Percentiles rank a stretch among this genome's conserved stretches.
phyloP scores from a whole-genome alignment of 202 grass and related monocot genomes.

The Carex sylvatica region DNA sequence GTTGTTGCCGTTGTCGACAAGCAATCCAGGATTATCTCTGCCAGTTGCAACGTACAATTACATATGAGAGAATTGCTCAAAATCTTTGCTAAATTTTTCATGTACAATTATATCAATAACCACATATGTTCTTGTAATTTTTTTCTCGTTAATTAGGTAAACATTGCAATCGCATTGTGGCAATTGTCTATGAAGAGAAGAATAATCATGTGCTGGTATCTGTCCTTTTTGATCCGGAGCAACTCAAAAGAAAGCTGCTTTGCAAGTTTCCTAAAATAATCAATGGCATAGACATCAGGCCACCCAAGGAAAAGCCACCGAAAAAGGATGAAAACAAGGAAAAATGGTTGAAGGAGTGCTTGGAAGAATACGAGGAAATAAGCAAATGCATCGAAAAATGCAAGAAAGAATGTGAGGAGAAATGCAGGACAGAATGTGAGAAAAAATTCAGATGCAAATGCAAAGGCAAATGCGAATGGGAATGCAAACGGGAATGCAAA shows the following conservation, averaged over 20 bases:
- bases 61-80: not conserved
- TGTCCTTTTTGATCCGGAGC: not conserved
- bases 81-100: not conserved
- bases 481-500: not conserved
- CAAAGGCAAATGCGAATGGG: not conserved
- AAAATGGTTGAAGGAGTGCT: not conserved
- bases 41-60: slow-evolving; percentile 5
- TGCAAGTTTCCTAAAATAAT: slow-evolving; percentile 12
- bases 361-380: slow-evolving; percentile 1
- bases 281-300: not conserved
- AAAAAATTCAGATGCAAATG: not conserved
- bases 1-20: not conserved
- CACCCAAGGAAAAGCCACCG: too few species aligned
- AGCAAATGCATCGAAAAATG: not conserved
- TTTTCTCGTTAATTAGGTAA: not conserved
- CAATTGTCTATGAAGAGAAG: not conserved
- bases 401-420: slow-evolving; percentile 19
- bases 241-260: not conserved
- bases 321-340: slow-evolving; percentile 9
- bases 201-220: not conserved
- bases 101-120: not conserved
- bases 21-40: slow-evolving; percentile 2
- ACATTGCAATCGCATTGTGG: not conserved
- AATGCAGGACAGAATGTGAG: not conserved
- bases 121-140: not conserved